Evolutionary conservation across 805 yeast genomes (phyloP).

Genomic region (Wickerhamomyces rabaulensis): DNA sequence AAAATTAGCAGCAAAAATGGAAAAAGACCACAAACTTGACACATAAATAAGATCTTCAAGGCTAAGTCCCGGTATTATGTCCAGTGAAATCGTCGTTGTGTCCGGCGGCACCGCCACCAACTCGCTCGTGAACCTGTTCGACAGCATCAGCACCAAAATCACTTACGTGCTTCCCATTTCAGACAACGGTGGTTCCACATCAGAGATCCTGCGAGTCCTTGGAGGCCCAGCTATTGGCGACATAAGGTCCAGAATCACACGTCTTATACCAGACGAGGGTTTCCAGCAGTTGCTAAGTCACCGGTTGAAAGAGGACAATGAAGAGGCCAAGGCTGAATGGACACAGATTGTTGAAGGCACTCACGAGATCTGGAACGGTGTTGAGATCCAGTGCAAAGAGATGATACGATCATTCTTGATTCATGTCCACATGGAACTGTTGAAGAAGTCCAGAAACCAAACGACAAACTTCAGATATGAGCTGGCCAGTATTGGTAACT

Average conservation of each 20-base stretch:
- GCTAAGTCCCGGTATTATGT: too few species aligned
- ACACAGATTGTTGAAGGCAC: conserved; percentile 69
- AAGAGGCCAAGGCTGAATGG: conserved; percentile 70
- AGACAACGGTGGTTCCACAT: conserved; percentile 94
- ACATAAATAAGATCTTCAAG: neutral
- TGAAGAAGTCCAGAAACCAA: conserved; percentile 56
- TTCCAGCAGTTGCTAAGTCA: conserved; percentile 35
- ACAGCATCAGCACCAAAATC: conserved; percentile 36
- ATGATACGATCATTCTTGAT: conserved; percentile 72
- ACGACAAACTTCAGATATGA: conserved; percentile 63
- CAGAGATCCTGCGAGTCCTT: conserved; percentile 76
- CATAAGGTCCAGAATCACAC: conserved; percentile 71
- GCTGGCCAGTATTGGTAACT: conserved; percentile 79
- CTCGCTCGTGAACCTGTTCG: conserved; percentile 57
- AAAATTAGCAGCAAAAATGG: too few species aligned
- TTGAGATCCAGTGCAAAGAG: conserved; percentile 58
- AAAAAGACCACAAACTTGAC: neutral
- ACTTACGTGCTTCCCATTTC: conserved; percentile 76
- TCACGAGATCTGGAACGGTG: conserved; percentile 59
- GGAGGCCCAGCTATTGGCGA: conserved; percentile 98
- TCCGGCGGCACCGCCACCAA: conserved; percentile 91
- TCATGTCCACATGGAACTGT: conserved; percentile 70
- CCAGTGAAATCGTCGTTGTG: conserved; percentile 29
- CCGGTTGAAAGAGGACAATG: conserved; percentile 44
- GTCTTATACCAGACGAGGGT: conserved; percentile 56